phyloP scores from a whole-genome alignment of 306 rosid species.

The Acacia confusa region DNA sequence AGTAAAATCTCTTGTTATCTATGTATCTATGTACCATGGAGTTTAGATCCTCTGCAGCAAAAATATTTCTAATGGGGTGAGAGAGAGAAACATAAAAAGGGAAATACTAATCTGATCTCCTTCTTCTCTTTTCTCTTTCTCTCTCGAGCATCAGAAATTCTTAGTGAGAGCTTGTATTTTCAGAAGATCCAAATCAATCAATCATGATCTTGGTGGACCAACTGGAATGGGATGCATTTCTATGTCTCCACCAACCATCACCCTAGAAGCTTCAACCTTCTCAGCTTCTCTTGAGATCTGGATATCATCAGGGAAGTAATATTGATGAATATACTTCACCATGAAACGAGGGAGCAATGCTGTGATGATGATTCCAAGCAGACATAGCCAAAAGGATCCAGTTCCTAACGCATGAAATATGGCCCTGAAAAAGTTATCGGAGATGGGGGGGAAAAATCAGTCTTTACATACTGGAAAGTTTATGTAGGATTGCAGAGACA shows the following conservation, averaged over 20 bases:
- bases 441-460: constrained; percentile 24
- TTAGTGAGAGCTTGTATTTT: background rate
- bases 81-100: background rate
- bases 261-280: constrained; percentile 47
- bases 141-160: background rate
- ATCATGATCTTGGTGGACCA: constrained; percentile 41
- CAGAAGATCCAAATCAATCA: background rate
- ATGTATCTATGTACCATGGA: background rate
- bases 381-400: constrained; percentile 69
- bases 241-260: constrained; percentile 52
- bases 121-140: background rate
- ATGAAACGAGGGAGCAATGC: constrained; percentile 68
- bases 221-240: constrained; percentile 65
- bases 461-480: background rate
- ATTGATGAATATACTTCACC: constrained; percentile 61
- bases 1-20: constrained; percentile 20
- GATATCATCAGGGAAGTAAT: constrained; percentile 65
- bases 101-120: background rate
- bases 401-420: constrained; percentile 45
- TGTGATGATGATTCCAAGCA: constrained; percentile 52
- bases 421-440: constrained; percentile 62
- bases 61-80: background rate
- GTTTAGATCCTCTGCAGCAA: background rate
- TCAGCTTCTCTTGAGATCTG: constrained; percentile 84
- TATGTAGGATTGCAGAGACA: background rate